phyloP scores from a whole-genome alignment of 2,329 filamentous ascomycete genomes.

The Beauveria varroae region DNA sequence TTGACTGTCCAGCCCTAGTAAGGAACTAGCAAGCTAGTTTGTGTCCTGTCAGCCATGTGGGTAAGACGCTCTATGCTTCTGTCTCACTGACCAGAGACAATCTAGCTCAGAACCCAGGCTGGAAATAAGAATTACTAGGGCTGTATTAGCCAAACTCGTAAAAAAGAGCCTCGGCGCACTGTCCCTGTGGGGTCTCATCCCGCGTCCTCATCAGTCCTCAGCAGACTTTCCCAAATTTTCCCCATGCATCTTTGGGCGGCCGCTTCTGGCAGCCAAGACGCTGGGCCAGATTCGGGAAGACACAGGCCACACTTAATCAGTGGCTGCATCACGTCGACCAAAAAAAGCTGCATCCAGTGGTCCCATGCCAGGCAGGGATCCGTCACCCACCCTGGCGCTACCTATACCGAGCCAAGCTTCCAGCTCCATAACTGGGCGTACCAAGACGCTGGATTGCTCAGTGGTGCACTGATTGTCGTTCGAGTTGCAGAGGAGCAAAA shows the following conservation, averaged over 20 bases:
- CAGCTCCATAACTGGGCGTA: neutral
- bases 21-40: too few species aligned
- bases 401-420: neutral
- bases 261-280: slow-evolving; percentile 5
- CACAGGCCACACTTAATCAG: neutral
- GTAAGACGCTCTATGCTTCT: neutral
- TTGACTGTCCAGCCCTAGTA: neutral
- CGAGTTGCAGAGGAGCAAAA: neutral
- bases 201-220: neutral
- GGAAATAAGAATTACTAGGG: neutral
- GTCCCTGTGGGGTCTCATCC: neutral
- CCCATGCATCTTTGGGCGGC: neutral
- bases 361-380: neutral
- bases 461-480: neutral
- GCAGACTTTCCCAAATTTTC: slow-evolving; percentile 5
- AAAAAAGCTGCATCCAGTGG: neutral
- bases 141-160: neutral
- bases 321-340: neutral
- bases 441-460: neutral
- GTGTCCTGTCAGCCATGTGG: neutral
- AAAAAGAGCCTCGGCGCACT: neutral
- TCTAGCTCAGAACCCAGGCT: neutral
- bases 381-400: neutral
- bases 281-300: neutral
- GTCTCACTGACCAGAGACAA: neutral